Evolutionary conservation across 805 yeast genomes (phyloP), one percentile per base, ranked within the genome.

Genomic region (Yarrowia sp.): DNA sequence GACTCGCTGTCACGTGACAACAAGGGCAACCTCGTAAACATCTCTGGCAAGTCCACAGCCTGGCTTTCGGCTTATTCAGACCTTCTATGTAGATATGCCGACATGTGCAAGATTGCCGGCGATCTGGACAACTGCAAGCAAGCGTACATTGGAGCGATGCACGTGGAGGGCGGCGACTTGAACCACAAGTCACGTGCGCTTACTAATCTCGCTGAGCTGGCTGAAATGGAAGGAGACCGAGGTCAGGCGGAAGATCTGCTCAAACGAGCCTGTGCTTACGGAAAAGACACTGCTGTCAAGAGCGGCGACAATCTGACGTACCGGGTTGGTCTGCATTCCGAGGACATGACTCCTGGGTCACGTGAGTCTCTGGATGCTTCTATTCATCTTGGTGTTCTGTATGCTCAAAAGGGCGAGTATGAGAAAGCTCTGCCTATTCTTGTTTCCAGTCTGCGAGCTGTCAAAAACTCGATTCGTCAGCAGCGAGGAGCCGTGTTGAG

Each of bases 1-100:
- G 65, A 59, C 14, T 59, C 65, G 2, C 9, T 59, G 32, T 32
- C 65, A 15, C 65, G 65, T n/a, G 65, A 59, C 52, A 19, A 35
- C 32, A 35, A 43, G 42, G 65, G 65, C 8, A 59, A 59, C 22
- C 52, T 59, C 35, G 14, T 32, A 0, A 43, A 59, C 19, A 45
- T 59, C 4, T 43, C 65, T 1, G 16, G 14, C 4, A 59, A 59
- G 35, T 59, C 65, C 9, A 14, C 32, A 0, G 8, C n/a, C 8
- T 63, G 67, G 67, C 55, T 46, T 32, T 19, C 55, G 14, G 55
- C 40, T 2, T 63, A 63, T 41, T 48, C 56, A 0, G 67, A 46
- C 32, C 41, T 49, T 32, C 65, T 36, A 19, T 70, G 61, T 63
- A n/a, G 65, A 32, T 59, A 59, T 10, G 65, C 65, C 4, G 65